phyloP scores from a whole-genome alignment of 2,329 filamentous ascomycete species.

The Rhytidhysteron rufulum region DNA sequence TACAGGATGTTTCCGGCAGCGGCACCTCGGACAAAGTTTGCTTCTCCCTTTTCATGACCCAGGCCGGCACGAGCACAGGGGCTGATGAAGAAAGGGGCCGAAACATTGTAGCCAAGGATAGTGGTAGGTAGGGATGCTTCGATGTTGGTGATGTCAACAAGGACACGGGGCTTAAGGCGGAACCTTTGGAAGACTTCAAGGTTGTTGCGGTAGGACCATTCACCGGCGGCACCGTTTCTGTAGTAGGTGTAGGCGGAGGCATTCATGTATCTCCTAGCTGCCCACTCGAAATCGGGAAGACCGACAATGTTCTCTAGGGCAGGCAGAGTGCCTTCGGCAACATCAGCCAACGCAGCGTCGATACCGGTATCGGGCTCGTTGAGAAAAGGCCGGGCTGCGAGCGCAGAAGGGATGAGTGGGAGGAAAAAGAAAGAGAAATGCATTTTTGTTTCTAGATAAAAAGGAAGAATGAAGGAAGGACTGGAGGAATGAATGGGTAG shows the following conservation, averaged over 20 bases:
- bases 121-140: no score
- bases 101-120: constrained; percentile 53
- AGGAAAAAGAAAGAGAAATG: background rate
- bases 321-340: constrained; percentile 37
- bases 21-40: constrained; percentile 50
- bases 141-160: constrained; percentile 42
- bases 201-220: constrained; percentile 56
- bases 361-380: constrained; percentile 36
- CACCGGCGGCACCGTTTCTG: constrained; percentile 53
- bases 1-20: constrained; percentile 50
- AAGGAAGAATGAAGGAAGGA: background rate
- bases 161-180: constrained; percentile 46
- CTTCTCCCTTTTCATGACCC: constrained; percentile 46
- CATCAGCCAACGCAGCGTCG: constrained; percentile 18
- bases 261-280: constrained; percentile 48
- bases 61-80: constrained; percentile 39
- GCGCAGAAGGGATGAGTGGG: constrained; percentile 8
- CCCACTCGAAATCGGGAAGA: constrained; percentile 54
- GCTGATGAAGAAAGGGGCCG: constrained; percentile 53
- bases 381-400: constrained; percentile 30
- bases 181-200: constrained; percentile 52
- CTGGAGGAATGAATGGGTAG: no score
- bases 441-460: background rate
- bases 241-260: constrained; percentile 53
- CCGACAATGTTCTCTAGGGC: constrained; percentile 45